Base-by-base conservation (phyloP, 2,329 filamentous ascomycete genomes). In the Botrytis pseudocinerea region DNA sequence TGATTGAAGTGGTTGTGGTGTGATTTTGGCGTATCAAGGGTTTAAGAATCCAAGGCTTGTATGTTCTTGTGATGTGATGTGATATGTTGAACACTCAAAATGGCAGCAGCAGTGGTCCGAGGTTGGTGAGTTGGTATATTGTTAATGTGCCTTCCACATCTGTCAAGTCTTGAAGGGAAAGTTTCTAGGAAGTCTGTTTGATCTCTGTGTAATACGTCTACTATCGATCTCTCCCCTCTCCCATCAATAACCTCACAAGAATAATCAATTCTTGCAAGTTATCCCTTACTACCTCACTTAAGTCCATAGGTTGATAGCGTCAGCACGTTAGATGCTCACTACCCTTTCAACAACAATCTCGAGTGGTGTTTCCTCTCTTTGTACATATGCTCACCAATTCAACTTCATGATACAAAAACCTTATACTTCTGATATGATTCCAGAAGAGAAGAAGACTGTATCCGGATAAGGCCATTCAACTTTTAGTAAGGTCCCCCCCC, bases 141-240 rank as follows among this genome's bases (percentile, higher is more conserved):
- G 35, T 69, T 16, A 7, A 57, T 32, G n/a, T 57, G 65, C 65
- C 65, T 57, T 69, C 65, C 38, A 57, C 14, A 14, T 59, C 42
- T 42, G 48, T 42, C 65, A 44, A 40, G 10, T 42, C n/a, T 59
- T 28, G 2, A 54, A n/a, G 18, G 28, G 40, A 42, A 63, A 63
- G 4, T 9, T 48, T 46, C 12, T 4, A 16, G 14, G 35, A 25
- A 54, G 22, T 12, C 28, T 40, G 32, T 66, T 54, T 66, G 8
- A 22, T 51, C 46, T 66, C 32, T 18, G 25, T 32, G 42, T 8
- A 64, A 46, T 46, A 46, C 18, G 35, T 64, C 42, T 48, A 65
- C 42, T 12, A 44, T 65, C 1, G 22, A 68, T 57, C n/a, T 25
- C 38, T 14, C 32, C 22, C n/a, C 8, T 6, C 32, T n/a, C 22